Base-by-base conservation (phyloP, 345 rosid species). In the Eucalyptus grandis region DNA sequence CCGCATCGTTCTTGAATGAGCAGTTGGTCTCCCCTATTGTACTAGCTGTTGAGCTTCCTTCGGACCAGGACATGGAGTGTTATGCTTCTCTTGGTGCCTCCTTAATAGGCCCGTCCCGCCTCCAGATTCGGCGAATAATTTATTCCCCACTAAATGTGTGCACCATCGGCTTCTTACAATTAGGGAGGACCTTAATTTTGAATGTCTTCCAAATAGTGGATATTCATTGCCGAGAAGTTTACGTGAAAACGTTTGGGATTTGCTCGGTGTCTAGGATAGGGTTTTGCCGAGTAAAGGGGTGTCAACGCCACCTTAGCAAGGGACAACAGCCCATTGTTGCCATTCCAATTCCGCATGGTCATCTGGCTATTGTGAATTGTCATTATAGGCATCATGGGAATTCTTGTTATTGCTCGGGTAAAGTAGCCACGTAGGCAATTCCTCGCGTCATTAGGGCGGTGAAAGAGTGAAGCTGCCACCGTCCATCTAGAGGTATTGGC, bases 201-300 rank as follows among this genome's bases (percentile, higher is more conserved):
- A 5, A 62, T 30, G 19, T 62, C 72, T 62, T 62, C 72, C 34
- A 12, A 62, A 0, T 13, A 30, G 72, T 62, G 19, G 72, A 7
- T 14, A n/a, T 62, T 30, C 9, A 14, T 62, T 15, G 9, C 34
- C 1, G 5, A 7, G 5, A 62, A 62, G 72, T 62, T 30, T 62
- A 15, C 0, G 8, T n/a, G 19, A n/a, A 62, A 7, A 4, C 34
- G 0, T 62, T 14, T 14, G 0, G 9, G 72, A 62, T 30, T 62
- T 30, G 0, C 56, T 53, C 0, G 10, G 1, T 19, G 10, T 53
- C 10, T 14, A 62, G 5, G 34, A 62, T 14, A 30, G 37, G 72
- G 19, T 62, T 62, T 62, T 14, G 16, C 37, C 3, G 10, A 30
- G 34, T n/a, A 62, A 62, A 30, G 72, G n/a, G 16, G 31, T 30